Conservation (phyloP, 108 stramenopile genomes). For the Chaetoceros tenuissimus region DNA sequence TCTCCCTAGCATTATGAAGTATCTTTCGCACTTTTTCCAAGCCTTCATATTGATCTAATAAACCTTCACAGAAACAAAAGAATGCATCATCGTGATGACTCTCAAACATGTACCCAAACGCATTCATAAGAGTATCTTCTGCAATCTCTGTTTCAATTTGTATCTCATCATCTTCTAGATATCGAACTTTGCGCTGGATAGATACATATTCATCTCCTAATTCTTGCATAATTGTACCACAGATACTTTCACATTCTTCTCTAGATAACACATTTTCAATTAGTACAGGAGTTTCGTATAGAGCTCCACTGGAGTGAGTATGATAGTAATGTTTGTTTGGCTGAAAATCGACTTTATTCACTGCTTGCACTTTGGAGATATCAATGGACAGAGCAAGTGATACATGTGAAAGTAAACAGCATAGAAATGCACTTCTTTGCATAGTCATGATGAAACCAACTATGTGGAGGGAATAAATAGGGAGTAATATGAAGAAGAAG, state of each 20-base stretch:
- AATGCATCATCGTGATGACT: slow-evolving; percentile 27
- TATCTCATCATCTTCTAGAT: not conserved
- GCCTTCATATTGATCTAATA: slow-evolving; percentile 11
- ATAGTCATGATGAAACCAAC: too few species aligned
- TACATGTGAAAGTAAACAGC: too few species aligned
- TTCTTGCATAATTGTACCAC: not conserved
- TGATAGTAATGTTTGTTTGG: slow-evolving; percentile 6
- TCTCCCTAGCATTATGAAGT: slow-evolving; percentile 3
- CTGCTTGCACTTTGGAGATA: slow-evolving; percentile 5
- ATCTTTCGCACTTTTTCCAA: slow-evolving; percentile 1
- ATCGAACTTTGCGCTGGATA: slow-evolving; percentile 4
- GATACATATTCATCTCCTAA: not conserved
- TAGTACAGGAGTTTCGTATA: slow-evolving; percentile 5
- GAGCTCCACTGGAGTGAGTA: not conserved
- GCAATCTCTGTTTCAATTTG: slow-evolving; percentile 19
- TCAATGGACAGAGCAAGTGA: too few species aligned
- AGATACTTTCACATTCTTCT: slow-evolving; percentile 3
- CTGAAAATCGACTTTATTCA: slow-evolving; percentile 9
- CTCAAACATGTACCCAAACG: slow-evolving; percentile 34
- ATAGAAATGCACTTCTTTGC: too few species aligned
- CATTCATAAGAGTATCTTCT: slow-evolving; percentile 20
- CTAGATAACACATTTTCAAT: slow-evolving; percentile 4
- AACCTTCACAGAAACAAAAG: slow-evolving; percentile 49
- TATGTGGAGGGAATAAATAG: too few species aligned
- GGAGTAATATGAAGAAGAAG: too few species aligned